Conservation (phyloP, 257 asterid genomes). For the Plantago ovata region DNA sequence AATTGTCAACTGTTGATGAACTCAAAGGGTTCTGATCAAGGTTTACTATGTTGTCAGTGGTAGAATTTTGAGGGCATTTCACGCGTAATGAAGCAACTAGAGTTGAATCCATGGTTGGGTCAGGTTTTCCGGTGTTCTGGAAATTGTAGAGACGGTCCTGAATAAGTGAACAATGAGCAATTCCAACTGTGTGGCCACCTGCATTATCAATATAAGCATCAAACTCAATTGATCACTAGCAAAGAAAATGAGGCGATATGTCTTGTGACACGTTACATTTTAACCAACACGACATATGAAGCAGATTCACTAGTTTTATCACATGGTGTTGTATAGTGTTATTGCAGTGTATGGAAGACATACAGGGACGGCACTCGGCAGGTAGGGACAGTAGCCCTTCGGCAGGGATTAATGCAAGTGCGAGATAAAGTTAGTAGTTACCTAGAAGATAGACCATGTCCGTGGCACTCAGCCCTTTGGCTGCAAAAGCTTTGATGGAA, state of each 20-base stretch:
- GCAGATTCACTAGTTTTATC: no score
- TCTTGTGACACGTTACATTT: no score
- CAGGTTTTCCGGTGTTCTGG: conserved; percentile 33
- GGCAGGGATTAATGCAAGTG: no score
- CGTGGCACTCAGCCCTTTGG: conserved; percentile 32
- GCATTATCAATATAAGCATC: no score
- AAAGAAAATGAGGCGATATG: no score
- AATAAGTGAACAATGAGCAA: conserved; percentile 50
- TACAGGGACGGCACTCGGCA: no score
- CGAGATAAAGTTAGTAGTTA: background rate
- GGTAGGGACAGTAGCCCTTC: no score
- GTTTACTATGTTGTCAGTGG: conserved; percentile 24
- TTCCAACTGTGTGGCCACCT: conserved; percentile 75
- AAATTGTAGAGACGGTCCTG: conserved; percentile 52
- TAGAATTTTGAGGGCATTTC: conserved; percentile 35
- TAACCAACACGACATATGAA: no score
- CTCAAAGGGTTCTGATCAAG: conserved; percentile 50
- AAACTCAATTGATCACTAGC: no score
- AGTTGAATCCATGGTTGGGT: conserved; percentile 41
- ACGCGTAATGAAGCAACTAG: conserved; percentile 23
- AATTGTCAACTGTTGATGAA: conserved; percentile 40
- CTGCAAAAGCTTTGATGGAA: conserved; percentile 33
- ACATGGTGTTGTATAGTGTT: no score
- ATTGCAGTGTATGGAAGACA: no score
- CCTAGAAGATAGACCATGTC: conserved; percentile 68